A percentile compares a stretch with the other conserved stretches of the same genome.
phyloP scores from a whole-genome alignment of 306 rosid species.

The Canavalia gladiata region DNA sequence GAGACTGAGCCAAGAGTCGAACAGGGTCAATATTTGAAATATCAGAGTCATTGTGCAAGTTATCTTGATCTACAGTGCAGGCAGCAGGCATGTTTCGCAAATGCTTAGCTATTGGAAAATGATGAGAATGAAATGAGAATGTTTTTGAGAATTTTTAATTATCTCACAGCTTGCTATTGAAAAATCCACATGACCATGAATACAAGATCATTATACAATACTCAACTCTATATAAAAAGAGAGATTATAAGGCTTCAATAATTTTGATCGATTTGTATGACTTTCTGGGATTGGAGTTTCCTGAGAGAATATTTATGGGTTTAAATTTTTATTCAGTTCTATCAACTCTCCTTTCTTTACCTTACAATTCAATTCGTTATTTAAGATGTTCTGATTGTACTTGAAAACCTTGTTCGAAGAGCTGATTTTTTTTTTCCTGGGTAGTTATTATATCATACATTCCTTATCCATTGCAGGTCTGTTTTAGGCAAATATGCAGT shows the following conservation, averaged over 20 bases:
- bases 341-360: slow-evolving; percentile 1
- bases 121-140: slow-evolving; percentile 20
- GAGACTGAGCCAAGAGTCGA: slow-evolving; percentile 17
- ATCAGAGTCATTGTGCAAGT: slow-evolving; percentile 17
- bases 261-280: not conserved
- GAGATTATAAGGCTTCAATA: slow-evolving; percentile 3
- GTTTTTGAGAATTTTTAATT: not conserved
- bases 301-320: slow-evolving; percentile 6
- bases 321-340: not conserved
- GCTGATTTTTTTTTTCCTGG: slow-evolving; percentile 2
- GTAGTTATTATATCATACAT: not conserved
- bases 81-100: not conserved
- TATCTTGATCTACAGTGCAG: slow-evolving; percentile 1
- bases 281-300: not conserved
- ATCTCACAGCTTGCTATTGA: not conserved
- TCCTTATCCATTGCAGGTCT: slow-evolving; percentile 10
- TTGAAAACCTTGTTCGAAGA: slow-evolving; percentile 33
- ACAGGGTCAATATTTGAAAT: slow-evolving; percentile 28
- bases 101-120: slow-evolving; percentile 10
- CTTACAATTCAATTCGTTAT: not conserved
- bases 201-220: slow-evolving; percentile 6
- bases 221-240: not conserved
- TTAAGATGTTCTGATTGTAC: slow-evolving; percentile 28
- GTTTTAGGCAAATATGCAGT: slow-evolving; percentile 28
- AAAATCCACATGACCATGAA: not conserved